Percentiles rank a stretch among this genome's conserved stretches.
Evolutionary conservation across 1,284 basidiomycete genomes (phyloP).

Genomic region (Microbotryum intermedium): DNA sequence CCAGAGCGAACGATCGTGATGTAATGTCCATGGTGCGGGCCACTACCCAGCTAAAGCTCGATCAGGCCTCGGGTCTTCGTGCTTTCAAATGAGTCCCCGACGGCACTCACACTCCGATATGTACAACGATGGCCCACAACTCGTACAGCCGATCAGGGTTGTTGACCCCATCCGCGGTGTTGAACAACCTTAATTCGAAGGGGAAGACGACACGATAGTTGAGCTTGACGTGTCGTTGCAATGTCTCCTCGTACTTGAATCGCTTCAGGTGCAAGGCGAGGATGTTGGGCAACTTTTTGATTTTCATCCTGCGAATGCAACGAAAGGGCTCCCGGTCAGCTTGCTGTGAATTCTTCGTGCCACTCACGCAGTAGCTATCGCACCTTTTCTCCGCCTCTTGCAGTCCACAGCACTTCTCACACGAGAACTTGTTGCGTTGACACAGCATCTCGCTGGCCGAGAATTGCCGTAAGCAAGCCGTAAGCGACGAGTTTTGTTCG

Average conservation of each 20-base stretch:
- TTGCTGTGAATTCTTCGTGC: too few relatives aligned
- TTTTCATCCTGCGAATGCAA: conserved; percentile 71
- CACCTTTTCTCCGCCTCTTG: conserved; percentile 97
- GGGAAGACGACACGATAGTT: conserved; percentile 95
- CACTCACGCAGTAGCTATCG: conserved; percentile 32
- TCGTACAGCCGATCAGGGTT: conserved; percentile 81
- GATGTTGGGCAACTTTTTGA: conserved; percentile 88
- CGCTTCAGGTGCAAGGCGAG: conserved; percentile 92
- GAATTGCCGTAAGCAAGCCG: conserved; percentile 89
- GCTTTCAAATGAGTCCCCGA: conserved; percentile 2
- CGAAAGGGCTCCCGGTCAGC: conserved; percentile 1
- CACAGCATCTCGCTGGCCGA: conserved; percentile 97
- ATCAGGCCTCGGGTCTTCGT: not conserved
- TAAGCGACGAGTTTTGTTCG: conserved; percentile 91
- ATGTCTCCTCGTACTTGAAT: conserved; percentile 92
- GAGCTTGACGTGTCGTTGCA: conserved; percentile 83
- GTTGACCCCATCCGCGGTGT: conserved; percentile 86
- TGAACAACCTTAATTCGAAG: conserved; percentile 84
- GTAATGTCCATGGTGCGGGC: conserved; percentile 95
- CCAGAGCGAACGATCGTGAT: conserved; percentile 87
- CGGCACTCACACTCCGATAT: conserved; percentile 80
- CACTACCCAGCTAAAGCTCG: conserved; percentile 46
- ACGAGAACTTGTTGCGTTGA: conserved; percentile 97
- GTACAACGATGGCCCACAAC: conserved; percentile 91
- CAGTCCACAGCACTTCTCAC: conserved; percentile 88